Conservation (phyloP, 352 stramenopile species). For the Blastocystis sp. region DNA sequence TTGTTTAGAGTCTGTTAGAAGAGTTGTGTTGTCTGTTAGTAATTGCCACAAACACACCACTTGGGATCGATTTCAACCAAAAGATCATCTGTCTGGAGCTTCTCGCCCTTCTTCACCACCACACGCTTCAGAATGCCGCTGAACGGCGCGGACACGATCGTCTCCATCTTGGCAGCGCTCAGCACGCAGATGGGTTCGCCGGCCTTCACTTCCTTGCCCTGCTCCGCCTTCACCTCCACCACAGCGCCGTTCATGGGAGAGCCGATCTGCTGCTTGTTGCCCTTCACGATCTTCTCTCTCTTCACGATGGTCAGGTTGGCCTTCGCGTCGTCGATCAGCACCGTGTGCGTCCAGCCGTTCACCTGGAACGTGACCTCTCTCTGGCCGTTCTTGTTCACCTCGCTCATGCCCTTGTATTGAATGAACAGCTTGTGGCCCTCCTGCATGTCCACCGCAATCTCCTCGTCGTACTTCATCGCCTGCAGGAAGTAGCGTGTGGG, state of each 20-base stretch:
- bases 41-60: constrained; percentile 43
- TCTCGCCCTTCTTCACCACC: constrained; percentile 86
- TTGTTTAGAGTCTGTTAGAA: too few species aligned
- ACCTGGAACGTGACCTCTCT: constrained; percentile 93
- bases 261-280: constrained; percentile 80
- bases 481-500: constrained; percentile 82
- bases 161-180: constrained; percentile 98
- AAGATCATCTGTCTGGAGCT: constrained; percentile 87
- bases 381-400: constrained; percentile 78
- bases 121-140: constrained; percentile 85
- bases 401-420: constrained; percentile 84
- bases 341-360: constrained; percentile 82
- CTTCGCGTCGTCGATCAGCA: constrained; percentile 70
- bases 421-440: constrained; percentile 92
- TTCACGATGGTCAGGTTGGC: constrained; percentile 71
- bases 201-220: constrained; percentile 85
- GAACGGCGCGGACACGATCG: constrained; percentile 84
- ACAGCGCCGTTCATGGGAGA: constrained; percentile 93
- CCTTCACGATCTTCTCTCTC: constrained; percentile 82
- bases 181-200: constrained; percentile 87
- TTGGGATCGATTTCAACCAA: constrained; percentile 85
- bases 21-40: too few species aligned
- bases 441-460: constrained; percentile 82
- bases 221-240: constrained; percentile 87
- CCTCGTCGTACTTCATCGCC: constrained; percentile 79